Percentiles rank a stretch among this genome's conserved stretches.
Evolutionary conservation across 2,329 filamentous ascomycete genomes (phyloP).

Genomic region (Sarocladiaceae sp.): DNA sequence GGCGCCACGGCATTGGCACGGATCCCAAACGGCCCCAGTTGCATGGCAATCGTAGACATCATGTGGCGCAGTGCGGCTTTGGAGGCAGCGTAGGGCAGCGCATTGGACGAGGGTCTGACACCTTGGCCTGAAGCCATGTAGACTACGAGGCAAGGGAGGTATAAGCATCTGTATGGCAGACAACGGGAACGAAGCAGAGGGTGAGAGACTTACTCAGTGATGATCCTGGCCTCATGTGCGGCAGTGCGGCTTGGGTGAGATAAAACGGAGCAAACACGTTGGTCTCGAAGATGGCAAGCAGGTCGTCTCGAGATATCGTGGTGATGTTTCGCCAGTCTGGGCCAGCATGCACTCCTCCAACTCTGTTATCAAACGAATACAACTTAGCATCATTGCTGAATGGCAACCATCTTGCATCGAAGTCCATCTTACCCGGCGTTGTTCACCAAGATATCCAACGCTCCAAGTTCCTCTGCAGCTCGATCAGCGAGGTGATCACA

Average conservation of each 20-base stretch:
- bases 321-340: conserved; percentile 3
- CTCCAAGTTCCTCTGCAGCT: conserved; percentile 1
- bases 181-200: too few relatives aligned
- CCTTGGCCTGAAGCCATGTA: conserved; percentile 2
- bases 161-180: too few relatives aligned
- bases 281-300: conserved; percentile 6
- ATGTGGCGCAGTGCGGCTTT: conserved; percentile 8
- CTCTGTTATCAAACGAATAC: not conserved
- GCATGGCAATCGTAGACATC: conserved; percentile 7
- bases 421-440: conserved; percentile 7
- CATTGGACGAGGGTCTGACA: not conserved
- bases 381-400: not conserved
- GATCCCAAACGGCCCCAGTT: not conserved
- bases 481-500: conserved; percentile 9
- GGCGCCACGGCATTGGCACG: not conserved
- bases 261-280: conserved; percentile 11
- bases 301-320: not conserved
- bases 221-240: conserved; percentile 5
- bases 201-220: conserved; percentile 8
- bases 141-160: too few relatives aligned
- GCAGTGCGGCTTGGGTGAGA: conserved; percentile 9
- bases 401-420: not conserved
- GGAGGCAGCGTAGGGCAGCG: conserved; percentile 7
- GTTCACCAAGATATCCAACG: conserved; percentile 5
- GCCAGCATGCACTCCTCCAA: not conserved